Evolutionary conservation across 495 filamentous ascomycete species (phyloP).

Genomic region (Bryoglossum gracile): DNA sequence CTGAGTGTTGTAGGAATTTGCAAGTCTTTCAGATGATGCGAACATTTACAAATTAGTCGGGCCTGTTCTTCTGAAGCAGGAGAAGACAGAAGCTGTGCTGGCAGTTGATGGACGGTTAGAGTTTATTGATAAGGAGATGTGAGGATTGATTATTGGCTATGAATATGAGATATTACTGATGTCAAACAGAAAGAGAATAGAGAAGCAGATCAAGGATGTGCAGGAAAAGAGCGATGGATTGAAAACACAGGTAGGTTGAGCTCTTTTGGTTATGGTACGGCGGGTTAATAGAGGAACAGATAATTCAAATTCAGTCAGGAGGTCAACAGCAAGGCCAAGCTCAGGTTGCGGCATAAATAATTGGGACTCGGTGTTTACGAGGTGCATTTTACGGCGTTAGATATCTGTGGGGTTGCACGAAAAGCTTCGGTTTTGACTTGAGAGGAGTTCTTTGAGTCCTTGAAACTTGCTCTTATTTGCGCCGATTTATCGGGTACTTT

Average conservation of each 20-base stretch:
- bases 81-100: constrained; percentile 76
- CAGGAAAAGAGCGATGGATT: constrained; percentile 78
- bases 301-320: constrained; percentile 24
- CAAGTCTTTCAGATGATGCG: constrained; percentile 64
- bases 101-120: constrained; percentile 85
- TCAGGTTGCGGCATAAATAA: constrained; percentile 5
- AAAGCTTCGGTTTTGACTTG: not conserved
- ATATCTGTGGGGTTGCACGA: no score
- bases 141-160: constrained; percentile 25
- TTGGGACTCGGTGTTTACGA: not conserved
- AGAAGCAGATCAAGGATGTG: constrained; percentile 69
- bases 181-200: constrained; percentile 63
- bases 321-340: constrained; percentile 12
- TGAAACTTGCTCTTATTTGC: no score
- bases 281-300: constrained; percentile 11
- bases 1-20: constrained; percentile 61
- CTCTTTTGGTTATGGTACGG: not conserved
- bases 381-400: constrained; percentile 16
- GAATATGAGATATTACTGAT: no score
- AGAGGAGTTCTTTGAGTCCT: not conserved
- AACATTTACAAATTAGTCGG: constrained; percentile 94
- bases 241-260: constrained; percentile 53
- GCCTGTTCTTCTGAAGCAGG: constrained; percentile 90
- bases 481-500: no score
- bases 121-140: constrained; percentile 95